These are phyloP conservation scores for Debaryomyces prosopidis DNA, from an alignment of 805 yeast genomes.

Conservation along the genomic window DNA sequence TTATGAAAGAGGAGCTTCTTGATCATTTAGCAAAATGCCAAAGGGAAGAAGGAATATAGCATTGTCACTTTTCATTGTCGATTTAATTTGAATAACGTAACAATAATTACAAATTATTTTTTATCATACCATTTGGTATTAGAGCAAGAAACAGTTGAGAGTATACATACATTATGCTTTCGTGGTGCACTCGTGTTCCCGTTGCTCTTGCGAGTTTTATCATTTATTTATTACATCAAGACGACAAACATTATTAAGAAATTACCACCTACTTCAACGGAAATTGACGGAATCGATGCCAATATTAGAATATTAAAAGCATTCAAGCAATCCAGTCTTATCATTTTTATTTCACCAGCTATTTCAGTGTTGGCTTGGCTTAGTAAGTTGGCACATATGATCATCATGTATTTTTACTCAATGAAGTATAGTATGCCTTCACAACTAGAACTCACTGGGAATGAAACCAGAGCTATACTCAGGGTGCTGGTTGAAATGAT, in stretches of 20 bases:
- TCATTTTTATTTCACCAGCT: constrained; percentile 26
- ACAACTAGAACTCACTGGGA: too few species aligned
- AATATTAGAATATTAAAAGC: constrained; percentile 16
- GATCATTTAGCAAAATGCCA: constrained; percentile 25
- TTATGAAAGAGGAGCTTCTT: constrained; percentile 21
- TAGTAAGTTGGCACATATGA: too few species aligned
- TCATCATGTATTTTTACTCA: too few species aligned
- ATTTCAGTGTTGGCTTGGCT: too few species aligned
- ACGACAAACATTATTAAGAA: constrained; percentile 25
- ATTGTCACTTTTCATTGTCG: neutral
- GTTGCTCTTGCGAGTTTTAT: constrained; percentile 12
- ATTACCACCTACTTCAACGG: constrained; percentile 25
- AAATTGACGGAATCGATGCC: neutral
- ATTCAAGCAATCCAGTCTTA: constrained; percentile 23
- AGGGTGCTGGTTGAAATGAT: too few species aligned
- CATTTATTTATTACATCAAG: constrained; percentile 21
- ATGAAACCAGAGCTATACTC: too few species aligned
- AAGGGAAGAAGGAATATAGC: constrained; percentile 7
- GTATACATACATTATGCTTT: too few species aligned
- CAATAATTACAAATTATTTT: too few species aligned
- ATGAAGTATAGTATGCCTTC: too few species aligned
- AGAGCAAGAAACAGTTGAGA: too few species aligned
- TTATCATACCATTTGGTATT: too few species aligned
- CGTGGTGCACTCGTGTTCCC: constrained; percentile 1
- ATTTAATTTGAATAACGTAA: neutral